Evolutionary conservation across 768 basidiomycete species (phyloP).

Genomic region (Boletus sensibilis): DNA sequence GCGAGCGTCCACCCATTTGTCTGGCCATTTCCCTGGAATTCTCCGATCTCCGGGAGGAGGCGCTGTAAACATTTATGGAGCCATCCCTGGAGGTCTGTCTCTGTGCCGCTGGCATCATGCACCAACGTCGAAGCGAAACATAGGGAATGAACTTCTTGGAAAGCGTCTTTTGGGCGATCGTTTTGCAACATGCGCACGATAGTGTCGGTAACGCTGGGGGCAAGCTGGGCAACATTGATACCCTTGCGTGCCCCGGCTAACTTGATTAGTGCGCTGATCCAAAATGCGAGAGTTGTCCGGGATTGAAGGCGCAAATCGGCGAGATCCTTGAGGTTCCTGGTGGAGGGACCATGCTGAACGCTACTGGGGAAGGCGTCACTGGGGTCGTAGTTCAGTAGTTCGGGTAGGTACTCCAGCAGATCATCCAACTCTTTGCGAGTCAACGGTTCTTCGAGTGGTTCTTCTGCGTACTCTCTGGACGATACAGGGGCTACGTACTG

Average conservation of each 20-base stretch:
- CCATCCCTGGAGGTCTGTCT: background rate
- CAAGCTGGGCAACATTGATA: too few species aligned
- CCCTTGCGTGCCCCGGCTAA: too few species aligned
- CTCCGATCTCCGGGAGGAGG: background rate
- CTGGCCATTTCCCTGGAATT: too few species aligned
- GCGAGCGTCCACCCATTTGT: conserved; percentile 1
- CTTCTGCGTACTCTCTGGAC: background rate
- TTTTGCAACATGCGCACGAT: too few species aligned
- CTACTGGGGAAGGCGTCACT: background rate
- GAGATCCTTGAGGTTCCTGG: too few species aligned
- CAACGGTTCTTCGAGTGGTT: background rate
- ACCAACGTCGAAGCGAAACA: conserved; percentile 1
- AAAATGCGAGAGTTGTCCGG: too few species aligned
- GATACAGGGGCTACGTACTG: background rate
- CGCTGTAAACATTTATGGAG: background rate
- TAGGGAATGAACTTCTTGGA: conserved; percentile 6
- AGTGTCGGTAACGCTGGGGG: too few species aligned
- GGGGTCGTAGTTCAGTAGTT: background rate
- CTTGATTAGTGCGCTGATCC: too few species aligned
- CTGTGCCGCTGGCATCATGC: background rate
- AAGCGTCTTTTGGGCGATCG: background rate
- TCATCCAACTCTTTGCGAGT: background rate
- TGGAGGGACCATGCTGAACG: background rate
- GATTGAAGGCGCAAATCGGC: too few species aligned
- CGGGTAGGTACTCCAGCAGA: background rate